These are phyloP conservation scores for Quercus alba DNA, from an alignment of 306 rosid genomes.

Conservation along the genomic window DNA sequence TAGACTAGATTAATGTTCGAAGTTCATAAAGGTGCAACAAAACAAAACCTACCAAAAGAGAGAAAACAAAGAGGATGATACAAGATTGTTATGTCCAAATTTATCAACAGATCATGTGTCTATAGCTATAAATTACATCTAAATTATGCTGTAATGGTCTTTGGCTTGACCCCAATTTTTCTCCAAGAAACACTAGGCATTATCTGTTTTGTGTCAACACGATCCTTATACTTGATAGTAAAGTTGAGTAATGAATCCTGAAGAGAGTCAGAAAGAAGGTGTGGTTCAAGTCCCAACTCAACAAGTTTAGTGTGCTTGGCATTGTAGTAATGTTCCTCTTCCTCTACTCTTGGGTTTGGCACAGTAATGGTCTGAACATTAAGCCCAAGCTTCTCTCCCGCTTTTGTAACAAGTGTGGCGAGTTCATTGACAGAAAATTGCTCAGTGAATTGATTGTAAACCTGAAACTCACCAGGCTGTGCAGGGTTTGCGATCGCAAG, in stretches of 20 bases:
- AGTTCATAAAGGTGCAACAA: not conserved
- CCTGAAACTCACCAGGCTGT: slow-evolving; percentile 76
- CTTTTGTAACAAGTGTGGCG: slow-evolving; percentile 72
- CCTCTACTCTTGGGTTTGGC: slow-evolving; percentile 96
- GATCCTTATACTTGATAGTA: slow-evolving; percentile 66
- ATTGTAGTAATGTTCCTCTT: slow-evolving; percentile 97
- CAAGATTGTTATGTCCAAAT: not conserved
- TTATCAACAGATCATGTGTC: not conserved
- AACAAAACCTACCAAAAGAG: not conserved
- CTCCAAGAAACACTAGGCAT: slow-evolving; percentile 96
- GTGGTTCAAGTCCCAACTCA: slow-evolving; percentile 88
- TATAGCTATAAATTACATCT: not conserved
- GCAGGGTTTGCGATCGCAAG: slow-evolving; percentile 95
- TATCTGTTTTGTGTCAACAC: slow-evolving; percentile 83
- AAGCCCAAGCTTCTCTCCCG: slow-evolving; percentile 81
- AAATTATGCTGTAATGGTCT: slow-evolving; percentile 52
- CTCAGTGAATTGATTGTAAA: slow-evolving; percentile 92
- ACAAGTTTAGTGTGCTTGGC: slow-evolving; percentile 89
- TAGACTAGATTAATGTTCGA: not conserved
- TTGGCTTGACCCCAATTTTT: slow-evolving; percentile 71
- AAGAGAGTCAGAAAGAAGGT: slow-evolving; percentile 89
- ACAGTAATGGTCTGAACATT: slow-evolving; percentile 68
- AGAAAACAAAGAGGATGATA: not conserved
- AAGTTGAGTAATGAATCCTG: slow-evolving; percentile 90
- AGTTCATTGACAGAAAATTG: slow-evolving; percentile 90